These are phyloP conservation scores for Phanerochaete sordida DNA, from an alignment of 768 basidiomycete genomes.

Conservation along the genomic window DNA sequence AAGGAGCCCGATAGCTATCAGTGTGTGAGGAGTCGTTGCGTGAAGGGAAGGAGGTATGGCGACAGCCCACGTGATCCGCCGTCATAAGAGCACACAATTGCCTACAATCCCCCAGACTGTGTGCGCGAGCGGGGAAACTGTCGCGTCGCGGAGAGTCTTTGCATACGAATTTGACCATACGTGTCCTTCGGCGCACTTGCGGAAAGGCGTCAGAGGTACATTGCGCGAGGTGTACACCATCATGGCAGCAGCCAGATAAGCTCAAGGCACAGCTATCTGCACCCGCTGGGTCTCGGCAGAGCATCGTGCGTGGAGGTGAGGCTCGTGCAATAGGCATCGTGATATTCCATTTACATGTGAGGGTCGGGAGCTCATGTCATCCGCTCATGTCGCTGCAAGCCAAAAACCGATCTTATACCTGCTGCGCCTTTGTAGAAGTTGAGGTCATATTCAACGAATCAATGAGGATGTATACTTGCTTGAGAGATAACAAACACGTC, in stretches of 20 bases:
- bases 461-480: too few species aligned
- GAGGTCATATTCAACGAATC: too few species aligned
- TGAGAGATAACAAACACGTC: too few species aligned
- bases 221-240: background rate
- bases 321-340: background rate
- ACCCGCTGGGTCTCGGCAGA: background rate
- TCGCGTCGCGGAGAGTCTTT: background rate
- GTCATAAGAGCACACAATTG: background rate
- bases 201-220: background rate
- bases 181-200: background rate
- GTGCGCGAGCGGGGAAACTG: background rate
- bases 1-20: background rate
- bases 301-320: background rate
- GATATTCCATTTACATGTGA: background rate
- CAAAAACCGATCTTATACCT: too few species aligned
- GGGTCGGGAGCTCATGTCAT: too few species aligned
- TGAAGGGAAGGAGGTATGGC: slow-evolving; percentile 23
- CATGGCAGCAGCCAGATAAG: background rate
- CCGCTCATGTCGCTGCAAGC: too few species aligned
- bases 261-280: background rate
- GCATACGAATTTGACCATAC: background rate
- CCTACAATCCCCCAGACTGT: background rate
- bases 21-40: slow-evolving; percentile 16
- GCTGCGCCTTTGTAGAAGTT: too few species aligned
- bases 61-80: slow-evolving; percentile 27